These are phyloP conservation scores for Cryptococcus amylolentus DNA, from an alignment of 1,284 basidiomycete species.

Conservation along the genomic window DNA sequence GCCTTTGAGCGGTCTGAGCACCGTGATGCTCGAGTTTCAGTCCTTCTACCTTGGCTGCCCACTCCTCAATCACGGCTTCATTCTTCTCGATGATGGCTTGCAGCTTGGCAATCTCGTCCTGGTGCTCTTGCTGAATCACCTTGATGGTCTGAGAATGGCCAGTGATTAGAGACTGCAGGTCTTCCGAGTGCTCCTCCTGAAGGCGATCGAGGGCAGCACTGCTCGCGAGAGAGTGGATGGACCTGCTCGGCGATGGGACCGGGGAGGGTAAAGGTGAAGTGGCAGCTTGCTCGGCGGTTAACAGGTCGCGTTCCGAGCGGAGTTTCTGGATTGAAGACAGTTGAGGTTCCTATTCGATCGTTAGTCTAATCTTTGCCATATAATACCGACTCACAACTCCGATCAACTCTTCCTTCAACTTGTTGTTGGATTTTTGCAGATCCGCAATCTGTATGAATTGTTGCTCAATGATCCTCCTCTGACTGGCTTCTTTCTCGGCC, in stretches of 20 bases:
- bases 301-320: conserved; percentile 6
- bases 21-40: conserved; percentile 10
- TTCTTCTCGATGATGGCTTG: not conserved
- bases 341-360: not conserved
- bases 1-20: conserved; percentile 5
- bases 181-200: conserved; percentile 33
- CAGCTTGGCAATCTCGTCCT: conserved; percentile 10
- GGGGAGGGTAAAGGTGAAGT: not conserved
- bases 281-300: conserved; percentile 6
- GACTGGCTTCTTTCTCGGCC: conserved; percentile 33
- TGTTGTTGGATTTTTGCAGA: conserved; percentile 28
- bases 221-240: not conserved
- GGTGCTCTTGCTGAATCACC: conserved; percentile 21
- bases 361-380: not conserved
- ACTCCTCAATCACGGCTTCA: not conserved
- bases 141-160: conserved; percentile 17
- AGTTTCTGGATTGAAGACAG: conserved; percentile 12
- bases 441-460: conserved; percentile 38
- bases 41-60: conserved; percentile 5
- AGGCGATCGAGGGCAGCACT: conserved; percentile 12
- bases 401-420: conserved; percentile 22
- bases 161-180: conserved; percentile 19
- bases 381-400: conserved; percentile 10
- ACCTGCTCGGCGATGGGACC: not conserved
- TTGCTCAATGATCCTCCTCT: conserved; percentile 32